Conservation (phyloP, 768 basidiomycete species). For the Tulasnella sp. region DNA sequence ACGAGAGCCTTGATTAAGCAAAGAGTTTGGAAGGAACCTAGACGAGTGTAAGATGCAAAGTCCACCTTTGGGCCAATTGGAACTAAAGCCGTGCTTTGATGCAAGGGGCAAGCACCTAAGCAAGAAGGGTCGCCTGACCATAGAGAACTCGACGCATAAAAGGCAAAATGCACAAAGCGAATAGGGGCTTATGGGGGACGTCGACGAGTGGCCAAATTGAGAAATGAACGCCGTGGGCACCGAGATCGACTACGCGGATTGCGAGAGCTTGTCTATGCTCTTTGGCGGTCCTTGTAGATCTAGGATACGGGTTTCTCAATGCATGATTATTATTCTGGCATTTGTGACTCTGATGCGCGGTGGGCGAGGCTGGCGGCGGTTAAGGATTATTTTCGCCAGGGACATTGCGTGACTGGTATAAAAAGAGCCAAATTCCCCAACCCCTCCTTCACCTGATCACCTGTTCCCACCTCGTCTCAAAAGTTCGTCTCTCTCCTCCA, state of each 20-base stretch:
- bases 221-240: background rate
- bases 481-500: background rate
- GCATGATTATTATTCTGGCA: background rate
- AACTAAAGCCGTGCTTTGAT: background rate
- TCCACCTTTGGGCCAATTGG: background rate
- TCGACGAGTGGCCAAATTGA: background rate
- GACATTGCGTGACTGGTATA: constrained; percentile 11
- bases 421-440: background rate
- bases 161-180: background rate
- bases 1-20: background rate
- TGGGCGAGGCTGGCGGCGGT: background rate
- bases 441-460: constrained; percentile 11
- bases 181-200: background rate
- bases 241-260: background rate
- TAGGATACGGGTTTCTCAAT: too few relatives aligned
- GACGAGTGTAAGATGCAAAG: background rate
- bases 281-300: background rate
- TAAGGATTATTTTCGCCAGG: background rate
- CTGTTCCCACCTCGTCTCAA: constrained; percentile 7
- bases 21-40: background rate
- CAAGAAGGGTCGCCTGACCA: background rate
- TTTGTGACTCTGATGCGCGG: background rate
- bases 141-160: background rate
- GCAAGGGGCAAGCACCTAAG: background rate
- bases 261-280: background rate